Base-by-base conservation (phyloP, 129 eudicot species). In the Logfia minima region DNA sequence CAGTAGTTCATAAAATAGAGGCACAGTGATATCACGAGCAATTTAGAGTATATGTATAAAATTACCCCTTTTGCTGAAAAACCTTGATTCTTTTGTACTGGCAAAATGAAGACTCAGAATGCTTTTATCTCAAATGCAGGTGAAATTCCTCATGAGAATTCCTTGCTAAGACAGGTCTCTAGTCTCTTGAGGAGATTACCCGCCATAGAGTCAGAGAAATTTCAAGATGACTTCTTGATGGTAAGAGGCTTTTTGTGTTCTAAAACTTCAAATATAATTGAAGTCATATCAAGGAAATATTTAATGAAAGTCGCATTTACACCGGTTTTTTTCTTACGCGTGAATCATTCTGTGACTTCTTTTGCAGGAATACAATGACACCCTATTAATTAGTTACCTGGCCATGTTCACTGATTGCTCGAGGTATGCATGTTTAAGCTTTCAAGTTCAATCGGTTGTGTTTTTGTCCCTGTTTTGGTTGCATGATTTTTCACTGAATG, bases 181-280 rank as follows among this genome's bases (percentile, higher is more conserved):
- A 94, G 98, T 85, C 97, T 94, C 63, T 67, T 94, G 84, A 91
- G 98, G 84, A 94, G 98, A 87, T 80, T 94, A 77, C 98, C 98
- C 10, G 93, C 98, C 11, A 88, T 91, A 29, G 98, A 94, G 67
- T 91, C 98, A 4, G 84, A 83, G 62, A 94, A 91, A 78, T 94
- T 94, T 82, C 93, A 87, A 86, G 98, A 94, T 80, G 97, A 91
- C 72, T 94, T 94, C 78, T 84, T 94, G 79, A 94, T 89, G 98
- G 98, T 94, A 72, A 89, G 90, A 79, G 66, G 70, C 62, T 66
- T 58, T 17, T 21, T n/a, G 4, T 35, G 41, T 3, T 45, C 18
- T 26, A 10, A 52, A 43, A 70, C 71, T 16, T 62, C 9, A n/a
- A 43, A 43, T 43, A 41, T 53, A 19, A 16, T 7, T 66, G 39